These are phyloP conservation scores for Populus hybrid DNA, from an alignment of 441 rosid genomes.

Conservation along the genomic window DNA sequence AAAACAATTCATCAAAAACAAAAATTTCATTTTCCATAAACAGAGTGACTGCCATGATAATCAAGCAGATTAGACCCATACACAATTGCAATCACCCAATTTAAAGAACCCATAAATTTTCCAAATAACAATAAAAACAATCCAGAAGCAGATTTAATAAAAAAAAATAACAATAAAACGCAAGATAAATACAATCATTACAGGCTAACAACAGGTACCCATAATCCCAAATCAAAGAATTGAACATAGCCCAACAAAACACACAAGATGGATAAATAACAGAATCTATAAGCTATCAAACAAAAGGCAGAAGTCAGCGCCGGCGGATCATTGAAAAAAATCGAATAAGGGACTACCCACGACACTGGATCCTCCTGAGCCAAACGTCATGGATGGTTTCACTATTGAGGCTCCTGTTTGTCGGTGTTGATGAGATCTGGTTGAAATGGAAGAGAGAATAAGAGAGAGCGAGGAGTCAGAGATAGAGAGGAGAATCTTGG, in stretches of 20 bases:
- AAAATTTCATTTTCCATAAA: neutral
- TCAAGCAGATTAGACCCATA: neutral
- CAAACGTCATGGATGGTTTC: conserved; percentile 69
- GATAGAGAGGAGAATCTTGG: conserved; percentile 24
- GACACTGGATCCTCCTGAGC: conserved; percentile 97
- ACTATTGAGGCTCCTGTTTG: conserved; percentile 8
- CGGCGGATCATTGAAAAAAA: neutral
- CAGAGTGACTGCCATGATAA: neutral
- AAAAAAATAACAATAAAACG: neutral
- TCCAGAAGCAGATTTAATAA: neutral
- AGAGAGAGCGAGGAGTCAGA: conserved; percentile 8
- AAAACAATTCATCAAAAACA: neutral
- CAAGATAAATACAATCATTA: neutral
- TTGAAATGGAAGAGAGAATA: conserved; percentile 10
- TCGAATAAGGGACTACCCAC: conserved; percentile 53
- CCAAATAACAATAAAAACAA: neutral
- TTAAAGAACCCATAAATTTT: neutral
- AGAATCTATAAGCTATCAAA: conserved; percentile 10
- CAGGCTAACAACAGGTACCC: neutral
- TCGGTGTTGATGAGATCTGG: conserved; percentile 35
- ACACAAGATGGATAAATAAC: conserved; percentile 8
- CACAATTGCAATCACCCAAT: neutral
- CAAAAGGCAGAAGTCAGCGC: neutral
- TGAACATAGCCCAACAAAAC: conserved; percentile 1
- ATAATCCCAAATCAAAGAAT: conserved; percentile 11